Evolutionary conservation across 2,329 filamentous ascomycete species (phyloP).

Genomic region (Ilyonectria destructans): DNA sequence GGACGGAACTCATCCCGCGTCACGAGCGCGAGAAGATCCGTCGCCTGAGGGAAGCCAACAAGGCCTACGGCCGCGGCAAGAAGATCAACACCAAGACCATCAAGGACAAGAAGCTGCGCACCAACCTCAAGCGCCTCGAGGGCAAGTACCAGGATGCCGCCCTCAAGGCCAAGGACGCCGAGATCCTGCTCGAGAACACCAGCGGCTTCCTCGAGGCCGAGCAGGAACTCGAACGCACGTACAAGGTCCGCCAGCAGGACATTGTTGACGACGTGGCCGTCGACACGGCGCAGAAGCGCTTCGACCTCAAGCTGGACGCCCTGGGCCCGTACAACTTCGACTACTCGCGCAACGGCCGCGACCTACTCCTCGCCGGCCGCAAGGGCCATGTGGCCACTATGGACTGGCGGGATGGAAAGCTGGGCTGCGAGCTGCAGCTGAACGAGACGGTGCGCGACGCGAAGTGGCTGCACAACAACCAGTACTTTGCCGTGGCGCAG

Average conservation of each 20-base stretch:
- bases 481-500: constrained; percentile 94
- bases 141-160: constrained; percentile 86
- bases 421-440: constrained; percentile 92
- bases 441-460: constrained; percentile 92
- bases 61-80: constrained; percentile 87
- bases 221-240: constrained; percentile 89
- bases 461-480: constrained; percentile 94
- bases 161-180: constrained; percentile 91
- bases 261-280: constrained; percentile 82
- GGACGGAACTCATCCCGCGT: constrained; percentile 68
- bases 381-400: constrained; percentile 97
- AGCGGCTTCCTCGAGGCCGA: constrained; percentile 91
- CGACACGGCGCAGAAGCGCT: constrained; percentile 92
- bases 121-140: constrained; percentile 85
- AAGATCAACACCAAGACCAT: constrained; percentile 81
- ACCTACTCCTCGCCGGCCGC: constrained; percentile 87
- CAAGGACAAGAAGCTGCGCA: constrained; percentile 91
- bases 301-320: constrained; percentile 87
- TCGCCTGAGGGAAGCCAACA: constrained; percentile 75
- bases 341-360: constrained; percentile 90
- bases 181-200: constrained; percentile 92
- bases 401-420: constrained; percentile 94
- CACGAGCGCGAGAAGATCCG: constrained; percentile 67
- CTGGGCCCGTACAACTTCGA: constrained; percentile 91
- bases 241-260: constrained; percentile 92